Evolutionary conservation across 192 early-diverging fungal species (phyloP).

Genomic region (Podila epigama): DNA sequence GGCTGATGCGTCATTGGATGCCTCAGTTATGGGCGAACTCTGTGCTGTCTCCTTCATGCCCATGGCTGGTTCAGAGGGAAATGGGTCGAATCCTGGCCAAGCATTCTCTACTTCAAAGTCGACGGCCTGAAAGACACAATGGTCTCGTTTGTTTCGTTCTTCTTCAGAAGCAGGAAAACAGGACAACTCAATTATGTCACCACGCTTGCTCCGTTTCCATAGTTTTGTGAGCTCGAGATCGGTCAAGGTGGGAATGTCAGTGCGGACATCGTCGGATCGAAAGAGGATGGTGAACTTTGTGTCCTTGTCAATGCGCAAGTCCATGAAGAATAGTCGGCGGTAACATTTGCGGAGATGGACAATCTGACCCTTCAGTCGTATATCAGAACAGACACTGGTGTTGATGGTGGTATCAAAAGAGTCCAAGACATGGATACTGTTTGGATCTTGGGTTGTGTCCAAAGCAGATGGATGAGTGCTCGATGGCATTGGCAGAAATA

Average conservation of each 20-base stretch:
- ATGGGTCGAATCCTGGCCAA: conserved; percentile 30
- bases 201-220: conserved; percentile 32
- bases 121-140: conserved; percentile 27
- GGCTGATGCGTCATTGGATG: not conserved
- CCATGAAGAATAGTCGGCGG: conserved; percentile 37
- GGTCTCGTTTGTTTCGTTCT: conserved; percentile 16
- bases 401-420: not conserved
- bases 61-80: conserved; percentile 32
- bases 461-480: too few relatives aligned
- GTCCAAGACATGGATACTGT: too few relatives aligned
- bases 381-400: not conserved
- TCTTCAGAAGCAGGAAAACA: conserved; percentile 25
- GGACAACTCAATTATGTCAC: conserved; percentile 11
- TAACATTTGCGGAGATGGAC: conserved; percentile 44
- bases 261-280: conserved; percentile 51
- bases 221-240: conserved; percentile 10
- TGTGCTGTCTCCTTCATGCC: conserved; percentile 9
- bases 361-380: conserved; percentile 25
- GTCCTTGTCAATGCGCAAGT: conserved; percentile 22
- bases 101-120: conserved; percentile 24
- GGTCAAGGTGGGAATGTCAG: conserved; percentile 2
- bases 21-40: not conserved
- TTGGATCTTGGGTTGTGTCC: too few relatives aligned
- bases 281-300: conserved; percentile 49
- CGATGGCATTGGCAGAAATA: too few relatives aligned